Conservation (phyloP, 179 eudicot genomes). For the Monotropa hypopitys region DNA sequence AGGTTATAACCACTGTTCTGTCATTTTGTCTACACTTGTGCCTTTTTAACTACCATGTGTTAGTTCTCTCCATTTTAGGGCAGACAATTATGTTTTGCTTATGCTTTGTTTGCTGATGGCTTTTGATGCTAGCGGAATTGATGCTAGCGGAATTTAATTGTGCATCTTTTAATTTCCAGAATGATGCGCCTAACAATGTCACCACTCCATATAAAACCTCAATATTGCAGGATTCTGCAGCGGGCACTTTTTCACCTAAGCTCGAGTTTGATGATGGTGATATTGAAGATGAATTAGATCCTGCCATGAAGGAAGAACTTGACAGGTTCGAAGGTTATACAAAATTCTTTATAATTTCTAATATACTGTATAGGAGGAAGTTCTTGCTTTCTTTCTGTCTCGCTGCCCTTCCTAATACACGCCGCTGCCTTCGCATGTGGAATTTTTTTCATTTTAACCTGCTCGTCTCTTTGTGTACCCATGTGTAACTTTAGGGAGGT, state of each 20-base stretch:
- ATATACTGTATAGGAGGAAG: not conserved
- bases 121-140: slow-evolving; percentile 11
- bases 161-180: slow-evolving; percentile 16
- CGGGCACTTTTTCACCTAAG: slow-evolving; percentile 25
- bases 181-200: slow-evolving; percentile 15
- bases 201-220: slow-evolving; percentile 18
- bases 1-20: slow-evolving; percentile 20
- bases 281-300: slow-evolving; percentile 40
- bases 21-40: not conserved
- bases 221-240: slow-evolving; percentile 24
- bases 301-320: slow-evolving; percentile 67
- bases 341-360: not conserved
- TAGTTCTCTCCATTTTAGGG: not conserved
- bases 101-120: not conserved
- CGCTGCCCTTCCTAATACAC: not conserved
- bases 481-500: slow-evolving; percentile 35
- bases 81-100: not conserved
- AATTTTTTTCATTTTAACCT: not conserved
- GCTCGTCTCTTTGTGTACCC: not conserved
- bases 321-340: slow-evolving; percentile 42
- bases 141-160: slow-evolving; percentile 16
- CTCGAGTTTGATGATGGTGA: slow-evolving; percentile 33
- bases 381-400: not conserved
- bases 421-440: not conserved
- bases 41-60: not conserved